Percentiles rank a stretch among this genome's conserved stretches.
Conservation (phyloP, 306 rosid genomes). For the Ormosia emarginata region DNA sequence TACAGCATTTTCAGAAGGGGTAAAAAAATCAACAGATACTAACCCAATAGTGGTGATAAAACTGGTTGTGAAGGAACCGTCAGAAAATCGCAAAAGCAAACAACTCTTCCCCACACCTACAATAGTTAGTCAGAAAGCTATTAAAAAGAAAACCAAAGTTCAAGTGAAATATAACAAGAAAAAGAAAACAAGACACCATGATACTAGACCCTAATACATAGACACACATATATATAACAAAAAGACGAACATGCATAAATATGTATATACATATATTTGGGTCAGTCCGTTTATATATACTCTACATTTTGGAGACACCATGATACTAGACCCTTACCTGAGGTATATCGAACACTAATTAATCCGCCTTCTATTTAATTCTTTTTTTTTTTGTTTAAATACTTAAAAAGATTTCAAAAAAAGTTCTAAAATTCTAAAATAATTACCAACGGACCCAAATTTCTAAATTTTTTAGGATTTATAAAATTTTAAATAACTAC, state of each 20-base stretch:
- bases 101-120: slow-evolving; percentile 91
- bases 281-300: neutral
- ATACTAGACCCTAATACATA: neutral
- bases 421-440: neutral
- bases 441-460: neutral
- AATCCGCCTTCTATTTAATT: neutral
- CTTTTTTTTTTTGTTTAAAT: neutral
- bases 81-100: slow-evolving; percentile 79
- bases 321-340: neutral
- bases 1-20: neutral
- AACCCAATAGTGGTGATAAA: slow-evolving; percentile 82
- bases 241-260: neutral
- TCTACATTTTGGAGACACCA: neutral
- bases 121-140: slow-evolving; percentile 19
- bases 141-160: neutral
- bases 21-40: slow-evolving; percentile 24
- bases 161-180: neutral
- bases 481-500: neutral
- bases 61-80: slow-evolving; percentile 84
- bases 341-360: neutral
- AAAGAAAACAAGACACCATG: neutral
- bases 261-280: neutral
- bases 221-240: neutral
- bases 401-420: neutral
- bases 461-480: neutral